Conservation (phyloP, 1,284 basidiomycete genomes). For the Leccinum laetum region DNA sequence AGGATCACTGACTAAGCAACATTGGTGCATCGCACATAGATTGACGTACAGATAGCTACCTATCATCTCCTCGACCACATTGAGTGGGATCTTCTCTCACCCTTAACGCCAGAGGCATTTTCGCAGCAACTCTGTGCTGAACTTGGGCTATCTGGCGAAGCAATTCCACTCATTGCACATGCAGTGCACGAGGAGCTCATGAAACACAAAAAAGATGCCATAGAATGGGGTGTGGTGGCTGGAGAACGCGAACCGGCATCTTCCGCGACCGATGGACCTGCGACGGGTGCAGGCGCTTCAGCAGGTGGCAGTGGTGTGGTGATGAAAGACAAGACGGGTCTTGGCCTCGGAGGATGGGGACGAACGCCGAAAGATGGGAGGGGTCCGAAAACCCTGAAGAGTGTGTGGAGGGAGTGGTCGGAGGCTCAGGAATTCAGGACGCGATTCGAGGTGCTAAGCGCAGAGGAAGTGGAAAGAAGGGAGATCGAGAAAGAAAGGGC, state of each 20-base stretch:
- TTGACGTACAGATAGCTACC: constrained; percentile 97
- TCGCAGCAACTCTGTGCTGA: constrained; percentile 82
- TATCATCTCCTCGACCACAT: constrained; percentile 93
- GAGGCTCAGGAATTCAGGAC: constrained; percentile 93
- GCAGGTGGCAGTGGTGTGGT: constrained; percentile 32
- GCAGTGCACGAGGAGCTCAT: constrained; percentile 95
- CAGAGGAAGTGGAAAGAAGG: constrained; percentile 89
- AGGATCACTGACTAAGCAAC: constrained; percentile 17
- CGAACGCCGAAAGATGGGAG: constrained; percentile 67
- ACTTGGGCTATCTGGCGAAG: constrained; percentile 87
- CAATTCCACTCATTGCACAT: constrained; percentile 86
- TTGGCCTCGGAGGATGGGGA: constrained; percentile 70
- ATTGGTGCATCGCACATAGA: constrained; percentile 46
- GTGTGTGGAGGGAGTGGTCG: constrained; percentile 95
- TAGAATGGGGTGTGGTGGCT: constrained; percentile 89
- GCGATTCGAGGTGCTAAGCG: constrained; percentile 81
- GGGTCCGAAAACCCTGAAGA: constrained; percentile 81
- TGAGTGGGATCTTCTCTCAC: constrained; percentile 97
- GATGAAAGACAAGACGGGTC: constrained; percentile 77
- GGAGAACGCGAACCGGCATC: constrained; percentile 41
- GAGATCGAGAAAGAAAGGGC: constrained; percentile 85
- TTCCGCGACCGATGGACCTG: constrained; percentile 17
- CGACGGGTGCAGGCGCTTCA: constrained; percentile 27
- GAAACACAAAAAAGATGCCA: constrained; percentile 92
- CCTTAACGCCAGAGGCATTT: constrained; percentile 89